Conservation (phyloP, 2,329 filamentous ascomycete species). For the Harringtonia aguacate region DNA sequence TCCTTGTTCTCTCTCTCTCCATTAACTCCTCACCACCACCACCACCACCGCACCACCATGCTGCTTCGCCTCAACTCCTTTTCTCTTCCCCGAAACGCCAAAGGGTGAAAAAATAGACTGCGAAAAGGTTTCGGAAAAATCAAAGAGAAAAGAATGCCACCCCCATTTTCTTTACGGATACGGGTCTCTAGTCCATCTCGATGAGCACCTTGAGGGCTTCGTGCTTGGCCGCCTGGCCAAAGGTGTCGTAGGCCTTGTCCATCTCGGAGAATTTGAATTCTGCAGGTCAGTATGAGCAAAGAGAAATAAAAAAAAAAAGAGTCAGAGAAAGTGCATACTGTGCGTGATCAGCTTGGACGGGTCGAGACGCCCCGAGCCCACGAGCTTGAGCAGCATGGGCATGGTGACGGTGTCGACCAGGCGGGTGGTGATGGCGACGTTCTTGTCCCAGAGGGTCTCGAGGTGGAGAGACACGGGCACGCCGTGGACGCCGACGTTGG, state of each 20-base stretch:
- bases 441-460: slow-evolving; percentile 42
- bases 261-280: slow-evolving; percentile 30
- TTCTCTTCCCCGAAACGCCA: no score
- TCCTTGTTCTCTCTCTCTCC: no score
- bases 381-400: slow-evolving; percentile 36
- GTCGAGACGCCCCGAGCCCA: slow-evolving; percentile 28
- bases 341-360: slow-evolving; percentile 34
- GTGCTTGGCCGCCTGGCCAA: slow-evolving; percentile 28
- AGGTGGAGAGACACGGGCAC: slow-evolving; percentile 39
- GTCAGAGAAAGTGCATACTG: no score
- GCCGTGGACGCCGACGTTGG: slow-evolving; percentile 49
- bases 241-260: slow-evolving; percentile 31
- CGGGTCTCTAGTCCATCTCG: slow-evolving; percentile 15
- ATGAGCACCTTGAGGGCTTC: slow-evolving; percentile 33
- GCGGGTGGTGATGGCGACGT: slow-evolving; percentile 38
- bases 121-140: no score
- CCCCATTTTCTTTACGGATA: no score
- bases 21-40: no score
- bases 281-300: slow-evolving; percentile 13
- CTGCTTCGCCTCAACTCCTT: no score
- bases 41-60: no score
- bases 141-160: no score
- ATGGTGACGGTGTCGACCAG: slow-evolving; percentile 36
- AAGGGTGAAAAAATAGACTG: no score
- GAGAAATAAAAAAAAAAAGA: no score